These are phyloP conservation scores for Dentipellis sp. DNA, from an alignment of 768 basidiomycete genomes.

Conservation along the genomic window DNA sequence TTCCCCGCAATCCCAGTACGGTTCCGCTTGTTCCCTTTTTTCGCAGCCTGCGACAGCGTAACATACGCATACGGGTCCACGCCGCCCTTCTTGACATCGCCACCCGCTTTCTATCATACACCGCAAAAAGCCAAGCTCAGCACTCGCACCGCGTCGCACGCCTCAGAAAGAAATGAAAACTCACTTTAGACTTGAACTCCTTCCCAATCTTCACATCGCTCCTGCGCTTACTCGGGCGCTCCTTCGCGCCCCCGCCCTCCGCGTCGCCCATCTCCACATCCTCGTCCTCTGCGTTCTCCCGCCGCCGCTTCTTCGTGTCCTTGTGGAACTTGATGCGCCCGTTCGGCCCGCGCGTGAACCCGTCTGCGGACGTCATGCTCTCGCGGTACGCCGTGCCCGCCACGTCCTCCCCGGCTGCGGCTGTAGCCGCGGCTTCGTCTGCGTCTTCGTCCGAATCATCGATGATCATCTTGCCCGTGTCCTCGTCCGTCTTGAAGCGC, in stretches of 20 bases:
- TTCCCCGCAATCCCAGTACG: slow-evolving; percentile 57
- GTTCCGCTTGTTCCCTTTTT: slow-evolving; percentile 39
- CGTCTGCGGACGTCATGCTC: slow-evolving; percentile 76
- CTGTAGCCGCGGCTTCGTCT: slow-evolving; percentile 27
- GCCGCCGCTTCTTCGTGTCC: slow-evolving; percentile 87
- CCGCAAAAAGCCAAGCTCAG: neutral
- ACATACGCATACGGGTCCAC: slow-evolving; percentile 93
- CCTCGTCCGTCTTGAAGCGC: slow-evolving; percentile 80
- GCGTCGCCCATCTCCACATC: slow-evolving; percentile 72
- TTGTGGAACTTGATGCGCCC: slow-evolving; percentile 95
- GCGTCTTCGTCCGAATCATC: slow-evolving; percentile 45
- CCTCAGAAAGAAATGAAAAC: slow-evolving; percentile 16
- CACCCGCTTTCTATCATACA: slow-evolving; percentile 72
- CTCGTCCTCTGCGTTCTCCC: slow-evolving; percentile 54
- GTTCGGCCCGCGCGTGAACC: slow-evolving; percentile 75
- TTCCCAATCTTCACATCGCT: slow-evolving; percentile 59
- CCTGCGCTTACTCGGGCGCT: slow-evolving; percentile 29
- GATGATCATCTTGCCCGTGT: slow-evolving; percentile 75
- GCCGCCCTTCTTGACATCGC: slow-evolving; percentile 82
- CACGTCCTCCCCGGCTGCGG: slow-evolving; percentile 37
- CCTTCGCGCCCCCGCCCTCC: slow-evolving; percentile 30
- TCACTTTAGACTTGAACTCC: slow-evolving; percentile 94
- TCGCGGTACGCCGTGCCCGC: slow-evolving; percentile 80
- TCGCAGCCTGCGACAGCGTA: slow-evolving; percentile 73
- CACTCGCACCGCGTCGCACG: slow-evolving; percentile 2